phyloP scores from a whole-genome alignment of 2,329 filamentous ascomycete genomes.

The Aspergillus jensenii region DNA sequence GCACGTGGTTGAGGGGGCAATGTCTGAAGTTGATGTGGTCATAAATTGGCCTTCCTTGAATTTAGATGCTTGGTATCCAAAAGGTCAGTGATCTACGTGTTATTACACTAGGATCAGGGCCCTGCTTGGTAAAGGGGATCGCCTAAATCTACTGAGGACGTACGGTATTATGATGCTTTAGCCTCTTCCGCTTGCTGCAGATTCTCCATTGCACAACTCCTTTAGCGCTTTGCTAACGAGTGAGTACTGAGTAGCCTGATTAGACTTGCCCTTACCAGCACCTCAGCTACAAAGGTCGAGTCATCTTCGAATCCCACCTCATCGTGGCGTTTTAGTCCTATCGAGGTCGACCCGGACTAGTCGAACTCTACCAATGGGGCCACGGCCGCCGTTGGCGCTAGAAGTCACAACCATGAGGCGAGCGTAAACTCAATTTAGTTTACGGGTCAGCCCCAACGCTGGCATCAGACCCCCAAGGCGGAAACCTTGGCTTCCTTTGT shows the following conservation, averaged over 20 bases:
- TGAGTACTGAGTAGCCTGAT: neutral
- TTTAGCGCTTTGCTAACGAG: slow-evolving; percentile 5
- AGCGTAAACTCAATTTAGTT: neutral
- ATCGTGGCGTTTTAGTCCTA: neutral
- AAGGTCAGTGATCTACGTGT: slow-evolving; percentile 8
- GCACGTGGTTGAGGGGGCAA: neutral
- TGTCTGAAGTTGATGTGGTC: slow-evolving; percentile 7
- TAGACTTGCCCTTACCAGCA: neutral
- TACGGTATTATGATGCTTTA: neutral
- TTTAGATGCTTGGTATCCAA: neutral
- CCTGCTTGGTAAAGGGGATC: slow-evolving; percentile 1
- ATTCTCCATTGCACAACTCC: neutral
- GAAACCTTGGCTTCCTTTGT: slow-evolving; percentile 3
- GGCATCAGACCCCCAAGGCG: neutral
- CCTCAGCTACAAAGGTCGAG: neutral
- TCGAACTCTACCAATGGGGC: neutral
- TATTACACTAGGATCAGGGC: neutral
- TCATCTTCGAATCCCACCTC: neutral
- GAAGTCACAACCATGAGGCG: neutral
- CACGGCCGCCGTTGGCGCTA: slow-evolving; percentile 2
- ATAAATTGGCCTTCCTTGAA: neutral
- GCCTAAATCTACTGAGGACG: neutral
- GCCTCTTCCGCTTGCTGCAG: slow-evolving; percentile 1
- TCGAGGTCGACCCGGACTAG: neutral
- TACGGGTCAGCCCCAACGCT: neutral